A percentile compares a stretch with the other conserved stretches of the same genome.
These are phyloP conservation scores for Aspergillus viridinutans DNA, from an alignment of 2,329 filamentous ascomycete genomes.

Conservation along the genomic window DNA sequence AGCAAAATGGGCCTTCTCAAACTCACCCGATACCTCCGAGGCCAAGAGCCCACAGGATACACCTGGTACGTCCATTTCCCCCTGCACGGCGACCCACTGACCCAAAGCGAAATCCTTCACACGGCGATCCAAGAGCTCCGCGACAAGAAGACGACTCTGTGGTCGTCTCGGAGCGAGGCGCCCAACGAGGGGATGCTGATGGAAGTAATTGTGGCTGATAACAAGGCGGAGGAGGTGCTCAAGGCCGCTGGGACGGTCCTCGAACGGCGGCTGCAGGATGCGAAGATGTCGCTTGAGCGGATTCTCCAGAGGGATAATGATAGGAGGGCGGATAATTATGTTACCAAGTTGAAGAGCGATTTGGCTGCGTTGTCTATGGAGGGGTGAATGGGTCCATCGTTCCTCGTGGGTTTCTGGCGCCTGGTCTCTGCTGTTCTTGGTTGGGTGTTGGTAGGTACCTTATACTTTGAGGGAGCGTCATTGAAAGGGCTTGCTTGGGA, in stretches of 20 bases:
- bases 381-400: neutral
- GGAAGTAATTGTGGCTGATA: neutral
- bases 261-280: neutral
- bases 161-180: neutral
- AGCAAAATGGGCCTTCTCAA: neutral
- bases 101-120: neutral
- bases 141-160: neutral
- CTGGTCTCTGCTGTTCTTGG: neutral
- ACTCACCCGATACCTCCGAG: neutral
- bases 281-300: neutral
- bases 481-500: neutral
- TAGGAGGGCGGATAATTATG: neutral
- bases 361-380: neutral
- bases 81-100: neutral
- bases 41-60: neutral
- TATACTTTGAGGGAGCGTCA: neutral
- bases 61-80: conserved; percentile 9
- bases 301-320: neutral
- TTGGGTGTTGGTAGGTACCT: neutral
- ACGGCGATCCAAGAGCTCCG: neutral
- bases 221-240: neutral
- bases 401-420: neutral
- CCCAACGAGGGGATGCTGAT: neutral
- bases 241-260: neutral
- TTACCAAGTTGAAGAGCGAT: neutral